phyloP scores from a whole-genome alignment of 164 flowering plant species.

The Sextonia rubra region DNA sequence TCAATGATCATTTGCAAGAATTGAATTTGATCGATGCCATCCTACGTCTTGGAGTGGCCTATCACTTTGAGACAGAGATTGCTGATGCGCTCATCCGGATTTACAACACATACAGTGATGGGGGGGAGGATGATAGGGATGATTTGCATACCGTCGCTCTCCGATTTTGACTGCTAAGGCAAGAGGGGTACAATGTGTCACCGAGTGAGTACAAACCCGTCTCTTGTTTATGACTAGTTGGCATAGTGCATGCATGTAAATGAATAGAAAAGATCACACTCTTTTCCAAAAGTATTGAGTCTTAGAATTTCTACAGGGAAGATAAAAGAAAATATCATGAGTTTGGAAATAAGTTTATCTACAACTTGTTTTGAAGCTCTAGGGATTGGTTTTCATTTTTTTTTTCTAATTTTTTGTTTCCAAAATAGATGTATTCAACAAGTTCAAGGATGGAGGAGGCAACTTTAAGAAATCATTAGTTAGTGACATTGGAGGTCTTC shows the following conservation, averaged over 20 bases:
- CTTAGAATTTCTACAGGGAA: no score
- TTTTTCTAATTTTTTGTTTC: not conserved
- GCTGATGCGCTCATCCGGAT: not conserved
- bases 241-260: no score
- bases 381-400: not conserved
- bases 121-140: not conserved
- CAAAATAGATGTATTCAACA: slow-evolving; percentile 6
- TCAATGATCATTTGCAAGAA: not conserved
- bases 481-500: slow-evolving; percentile 10
- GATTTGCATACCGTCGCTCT: slow-evolving; percentile 8
- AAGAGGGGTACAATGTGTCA: slow-evolving; percentile 10
- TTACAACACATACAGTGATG: not conserved
- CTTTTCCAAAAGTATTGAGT: no score
- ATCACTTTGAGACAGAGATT: slow-evolving; percentile 14
- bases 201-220: not conserved
- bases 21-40: slow-evolving; percentile 10
- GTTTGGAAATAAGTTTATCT: no score
- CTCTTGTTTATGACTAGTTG: no score
- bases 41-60: slow-evolving; percentile 13
- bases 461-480: slow-evolving; percentile 18
- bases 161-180: slow-evolving; percentile 13
- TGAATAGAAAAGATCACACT: no score
- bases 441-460: slow-evolving; percentile 31
- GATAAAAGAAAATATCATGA: no score
- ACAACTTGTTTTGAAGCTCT: no score